Conservation (phyloP, 164 flowering plant genomes). For the Umbellularia californica region DNA sequence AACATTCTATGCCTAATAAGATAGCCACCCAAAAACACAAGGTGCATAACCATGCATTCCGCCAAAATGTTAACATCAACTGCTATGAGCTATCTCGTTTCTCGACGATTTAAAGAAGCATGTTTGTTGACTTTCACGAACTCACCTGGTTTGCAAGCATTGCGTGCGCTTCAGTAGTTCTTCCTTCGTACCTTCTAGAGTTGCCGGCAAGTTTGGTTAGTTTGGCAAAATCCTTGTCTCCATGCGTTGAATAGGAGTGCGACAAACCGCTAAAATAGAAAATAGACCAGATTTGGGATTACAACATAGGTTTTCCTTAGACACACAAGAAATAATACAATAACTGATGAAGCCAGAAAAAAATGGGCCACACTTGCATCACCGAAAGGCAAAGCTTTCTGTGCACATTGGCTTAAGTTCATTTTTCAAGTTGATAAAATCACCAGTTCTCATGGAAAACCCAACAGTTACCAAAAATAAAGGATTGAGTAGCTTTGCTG, state of each 20-base stretch:
- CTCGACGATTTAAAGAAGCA: neutral
- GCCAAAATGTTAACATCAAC: neutral
- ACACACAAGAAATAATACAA: neutral
- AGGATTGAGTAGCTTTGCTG: too few species aligned
- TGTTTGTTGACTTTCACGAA: neutral
- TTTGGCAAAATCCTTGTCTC: constrained; percentile 64
- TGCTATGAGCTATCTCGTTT: neutral
- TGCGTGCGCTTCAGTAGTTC: constrained; percentile 37
- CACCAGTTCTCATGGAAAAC: neutral
- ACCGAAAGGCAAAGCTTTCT: neutral
- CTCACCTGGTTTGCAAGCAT: constrained; percentile 49
- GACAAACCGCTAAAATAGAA: constrained; percentile 54
- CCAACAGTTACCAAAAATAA: too few species aligned
- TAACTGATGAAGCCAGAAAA: neutral
- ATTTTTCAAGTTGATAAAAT: neutral
- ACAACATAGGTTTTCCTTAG: neutral
- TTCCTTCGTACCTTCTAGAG: constrained; percentile 43
- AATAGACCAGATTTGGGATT: neutral
- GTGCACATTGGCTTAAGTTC: neutral
- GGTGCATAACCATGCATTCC: neutral
- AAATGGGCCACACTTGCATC: neutral
- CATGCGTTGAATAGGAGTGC: constrained; percentile 66
- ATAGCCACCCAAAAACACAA: neutral
- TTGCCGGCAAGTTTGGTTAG: constrained; percentile 34
- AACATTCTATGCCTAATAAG: neutral